Evolutionary conservation across 768 basidiomycete species (phyloP), one percentile per base, ranked within the genome.

Genomic region (Trametes maxima): DNA sequence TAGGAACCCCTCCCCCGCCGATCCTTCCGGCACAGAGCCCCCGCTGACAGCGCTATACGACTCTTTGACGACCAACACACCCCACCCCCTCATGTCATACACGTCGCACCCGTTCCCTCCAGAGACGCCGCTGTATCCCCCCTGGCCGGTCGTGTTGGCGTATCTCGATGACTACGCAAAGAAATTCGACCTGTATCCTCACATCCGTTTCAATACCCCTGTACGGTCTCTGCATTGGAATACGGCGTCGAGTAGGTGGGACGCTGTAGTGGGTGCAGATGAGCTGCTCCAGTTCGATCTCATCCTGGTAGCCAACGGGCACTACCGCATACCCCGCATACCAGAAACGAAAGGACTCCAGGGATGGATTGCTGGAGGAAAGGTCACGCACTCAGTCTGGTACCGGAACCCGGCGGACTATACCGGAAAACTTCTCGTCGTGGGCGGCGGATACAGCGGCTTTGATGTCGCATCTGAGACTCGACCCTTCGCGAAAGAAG

Each of bases 61-160:
- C 66, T 87, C 88, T 0, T 76, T 94, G n/a, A 88, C 87, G 16
- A 87, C 92, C 0, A 94, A 94, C 67, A 70, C 94, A 3, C 89
- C 92, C 0, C 89, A 93, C 65, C 88, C 88, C 1, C 59, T 87
- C 48, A 94, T 94, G 92, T 82, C 82, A 3, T 93, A 79, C 64
- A 76, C 79, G 1, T 81, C 80, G 48, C 86, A 82, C 67, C 70
- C 78, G 1, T 93, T 92, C 67, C 89, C 89, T 0, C 86, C 89
- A 0, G 84, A 82, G 2, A 92, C 91, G 0, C 81, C 86, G 0
- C 76, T 93, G 25, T 94, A 81, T 70, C 91, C 92, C 0, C 67
- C 64, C 4, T 89, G 90, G 2, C 60, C 77, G 0, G 74, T 75
- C 6, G 89, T 95, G 0, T 80, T 83, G 39, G 66, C 77, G 19